Percentiles rank a stretch among this genome's conserved stretches.
Conservation (phyloP, 805 yeast genomes). For the Cyberlindnera misumaiensis region DNA sequence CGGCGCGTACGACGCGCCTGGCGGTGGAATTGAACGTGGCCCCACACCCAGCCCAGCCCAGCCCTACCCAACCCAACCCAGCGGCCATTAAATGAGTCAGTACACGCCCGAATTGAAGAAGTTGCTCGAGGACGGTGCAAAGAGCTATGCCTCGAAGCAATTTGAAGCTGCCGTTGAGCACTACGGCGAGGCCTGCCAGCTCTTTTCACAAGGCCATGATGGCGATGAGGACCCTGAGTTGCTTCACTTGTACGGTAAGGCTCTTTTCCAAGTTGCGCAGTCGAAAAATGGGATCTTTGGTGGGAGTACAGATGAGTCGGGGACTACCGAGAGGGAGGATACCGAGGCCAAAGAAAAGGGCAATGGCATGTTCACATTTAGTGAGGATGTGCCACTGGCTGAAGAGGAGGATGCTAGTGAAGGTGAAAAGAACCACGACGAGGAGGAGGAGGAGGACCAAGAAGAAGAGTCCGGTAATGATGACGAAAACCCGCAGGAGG, state of each 20-base stretch:
- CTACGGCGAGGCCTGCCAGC: conserved; percentile 70
- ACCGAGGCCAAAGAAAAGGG: conserved; percentile 16
- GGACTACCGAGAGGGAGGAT: conserved; percentile 17
- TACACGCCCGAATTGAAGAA: conserved; percentile 38
- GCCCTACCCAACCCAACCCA: too few relatives aligned
- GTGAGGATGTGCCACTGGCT: conserved; percentile 31
- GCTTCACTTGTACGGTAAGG: conserved; percentile 69
- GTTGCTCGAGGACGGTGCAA: conserved; percentile 55
- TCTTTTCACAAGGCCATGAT: conserved; percentile 33
- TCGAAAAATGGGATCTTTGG: conserved; percentile 73
- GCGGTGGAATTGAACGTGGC: too few relatives aligned
- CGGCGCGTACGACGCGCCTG: too few relatives aligned
- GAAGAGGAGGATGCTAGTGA: conserved; percentile 24
- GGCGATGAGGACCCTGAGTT: conserved; percentile 71
- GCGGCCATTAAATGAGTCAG: too few relatives aligned
- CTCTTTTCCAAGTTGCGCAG: conserved; percentile 73
- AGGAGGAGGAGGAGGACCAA: conserved; percentile 7
- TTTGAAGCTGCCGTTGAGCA: conserved; percentile 63
- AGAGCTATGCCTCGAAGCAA: conserved; percentile 54
- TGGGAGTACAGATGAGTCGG: conserved; percentile 27
- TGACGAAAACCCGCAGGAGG: conserved; percentile 17
- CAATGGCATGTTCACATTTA: conserved; percentile 28
- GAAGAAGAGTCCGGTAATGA: conserved; percentile 1
- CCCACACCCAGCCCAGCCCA: too few relatives aligned
- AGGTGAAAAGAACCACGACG: conserved; percentile 3